Conservation (phyloP, 768 basidiomycete genomes). For the Rhodosporidiobolus sp. region DNA sequence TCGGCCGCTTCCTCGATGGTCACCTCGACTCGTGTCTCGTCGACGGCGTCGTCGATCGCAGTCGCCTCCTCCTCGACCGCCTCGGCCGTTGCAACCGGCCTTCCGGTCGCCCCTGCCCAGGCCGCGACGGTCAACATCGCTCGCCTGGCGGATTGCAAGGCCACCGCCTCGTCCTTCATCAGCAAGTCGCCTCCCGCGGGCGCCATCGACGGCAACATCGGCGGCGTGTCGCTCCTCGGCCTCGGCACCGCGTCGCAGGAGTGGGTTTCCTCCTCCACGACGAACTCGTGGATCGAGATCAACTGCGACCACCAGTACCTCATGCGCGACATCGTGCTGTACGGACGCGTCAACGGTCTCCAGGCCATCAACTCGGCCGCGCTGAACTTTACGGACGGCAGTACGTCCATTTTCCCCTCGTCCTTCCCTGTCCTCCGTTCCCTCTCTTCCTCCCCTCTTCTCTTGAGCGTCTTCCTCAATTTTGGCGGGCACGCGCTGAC, state of each 20-base stretch:
- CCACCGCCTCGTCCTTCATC: not conserved
- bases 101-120: not conserved
- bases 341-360: not conserved
- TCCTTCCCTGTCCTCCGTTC: not conserved
- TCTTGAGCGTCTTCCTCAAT: no score
- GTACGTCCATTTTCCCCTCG: not conserved
- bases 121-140: slow-evolving; percentile 23
- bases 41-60: not conserved
- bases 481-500: no score
- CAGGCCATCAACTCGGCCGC: not conserved
- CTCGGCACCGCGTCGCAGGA: slow-evolving; percentile 21
- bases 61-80: not conserved
- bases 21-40: slow-evolving; percentile 1
- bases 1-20: not conserved
- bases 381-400: slow-evolving; percentile 14
- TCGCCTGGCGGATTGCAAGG: not conserved
- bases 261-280: slow-evolving; percentile 13
- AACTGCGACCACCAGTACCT: slow-evolving; percentile 14
- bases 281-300: slow-evolving; percentile 21
- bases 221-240: slow-evolving; percentile 19
- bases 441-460: no score
- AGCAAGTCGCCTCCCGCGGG: slow-evolving; percentile 8
- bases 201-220: slow-evolving; percentile 23
- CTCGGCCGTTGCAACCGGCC: slow-evolving; percentile 1
- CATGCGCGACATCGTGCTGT: slow-evolving; percentile 23